Evolutionary conservation across 352 stramenopile genomes (phyloP).

Genomic region (Vaucheria bursata): DNA sequence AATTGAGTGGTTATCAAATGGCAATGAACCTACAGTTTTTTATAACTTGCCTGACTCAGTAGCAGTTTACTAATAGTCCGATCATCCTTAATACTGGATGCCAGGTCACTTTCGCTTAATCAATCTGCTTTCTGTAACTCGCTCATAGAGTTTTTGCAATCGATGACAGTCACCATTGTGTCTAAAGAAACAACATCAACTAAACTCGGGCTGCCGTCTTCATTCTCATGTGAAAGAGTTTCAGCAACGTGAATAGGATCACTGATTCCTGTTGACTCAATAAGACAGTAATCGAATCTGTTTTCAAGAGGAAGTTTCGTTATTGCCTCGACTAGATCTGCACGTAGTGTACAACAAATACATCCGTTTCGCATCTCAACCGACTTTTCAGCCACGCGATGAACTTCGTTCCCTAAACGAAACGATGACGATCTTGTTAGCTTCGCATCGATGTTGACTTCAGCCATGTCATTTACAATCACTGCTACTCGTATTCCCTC

Average conservation of each 20-base stretch:
- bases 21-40: no score
- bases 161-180: constrained; percentile 82
- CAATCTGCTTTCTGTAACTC: constrained; percentile 56
- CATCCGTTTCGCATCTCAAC: constrained; percentile 48
- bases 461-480: constrained; percentile 39
- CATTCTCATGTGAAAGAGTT: constrained; percentile 61
- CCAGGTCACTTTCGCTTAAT: constrained; percentile 24
- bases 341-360: constrained; percentile 50
- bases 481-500: constrained; percentile 14
- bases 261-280: constrained; percentile 83
- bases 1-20: no score
- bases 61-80: constrained; percentile 55
- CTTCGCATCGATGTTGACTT: constrained; percentile 33
- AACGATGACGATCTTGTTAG: neutral
- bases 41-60: constrained; percentile 52
- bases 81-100: constrained; percentile 15
- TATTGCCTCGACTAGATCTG: constrained; percentile 47
- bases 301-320: constrained; percentile 53
- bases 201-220: constrained; percentile 13
- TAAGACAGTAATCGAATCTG: constrained; percentile 80
- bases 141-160: constrained; percentile 62
- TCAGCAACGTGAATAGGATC: constrained; percentile 84
- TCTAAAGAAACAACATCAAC: constrained; percentile 54
- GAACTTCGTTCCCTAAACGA: constrained; percentile 52
- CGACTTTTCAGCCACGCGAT: constrained; percentile 62